phyloP scores from a whole-genome alignment of 2,329 filamentous ascomycete genomes.

The Escovopsis weberi region DNA sequence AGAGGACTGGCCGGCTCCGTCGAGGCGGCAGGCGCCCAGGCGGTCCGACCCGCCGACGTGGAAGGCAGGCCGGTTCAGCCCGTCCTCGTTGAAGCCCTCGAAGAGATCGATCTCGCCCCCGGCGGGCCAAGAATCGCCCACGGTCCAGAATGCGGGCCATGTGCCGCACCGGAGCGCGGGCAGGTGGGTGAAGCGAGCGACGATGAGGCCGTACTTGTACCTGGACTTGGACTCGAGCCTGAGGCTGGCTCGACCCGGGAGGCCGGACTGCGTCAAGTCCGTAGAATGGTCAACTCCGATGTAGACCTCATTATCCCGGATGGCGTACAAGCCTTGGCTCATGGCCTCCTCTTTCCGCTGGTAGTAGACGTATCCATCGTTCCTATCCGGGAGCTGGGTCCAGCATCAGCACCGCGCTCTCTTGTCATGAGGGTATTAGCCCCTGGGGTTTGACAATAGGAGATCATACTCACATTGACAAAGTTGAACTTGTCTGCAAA shows the following conservation, averaged over 20 bases:
- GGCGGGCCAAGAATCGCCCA: slow-evolving; percentile 40
- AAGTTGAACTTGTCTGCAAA: slow-evolving; percentile 35
- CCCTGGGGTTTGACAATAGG: not conserved
- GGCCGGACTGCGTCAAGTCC: slow-evolving; percentile 9
- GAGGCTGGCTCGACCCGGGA: slow-evolving; percentile 38
- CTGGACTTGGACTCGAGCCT: slow-evolving; percentile 46
- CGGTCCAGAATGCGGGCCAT: slow-evolving; percentile 55
- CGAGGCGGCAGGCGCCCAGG: slow-evolving; percentile 22
- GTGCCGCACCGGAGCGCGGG: slow-evolving; percentile 50
- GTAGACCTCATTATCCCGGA: slow-evolving; percentile 18
- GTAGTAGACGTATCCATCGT: slow-evolving; percentile 49
- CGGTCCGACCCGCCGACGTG: slow-evolving; percentile 29
- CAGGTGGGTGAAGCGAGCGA: slow-evolving; percentile 56
- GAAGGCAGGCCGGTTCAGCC: slow-evolving; percentile 41
- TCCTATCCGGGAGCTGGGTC: slow-evolving; percentile 37
- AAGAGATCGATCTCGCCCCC: slow-evolving; percentile 55
- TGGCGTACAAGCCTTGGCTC: slow-evolving; percentile 19
- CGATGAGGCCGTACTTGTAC: slow-evolving; percentile 53
- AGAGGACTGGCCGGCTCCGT: slow-evolving; percentile 16
- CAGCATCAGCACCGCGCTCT: not conserved
- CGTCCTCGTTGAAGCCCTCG: slow-evolving; percentile 46
- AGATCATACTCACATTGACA: slow-evolving; percentile 16
- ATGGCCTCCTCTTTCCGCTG: slow-evolving; percentile 20
- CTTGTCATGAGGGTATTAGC: not conserved
- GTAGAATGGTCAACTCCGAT: slow-evolving; percentile 24